Base-by-base conservation (phyloP, 2,329 filamentous ascomycete genomes). In the Diaporthe vaccinii region DNA sequence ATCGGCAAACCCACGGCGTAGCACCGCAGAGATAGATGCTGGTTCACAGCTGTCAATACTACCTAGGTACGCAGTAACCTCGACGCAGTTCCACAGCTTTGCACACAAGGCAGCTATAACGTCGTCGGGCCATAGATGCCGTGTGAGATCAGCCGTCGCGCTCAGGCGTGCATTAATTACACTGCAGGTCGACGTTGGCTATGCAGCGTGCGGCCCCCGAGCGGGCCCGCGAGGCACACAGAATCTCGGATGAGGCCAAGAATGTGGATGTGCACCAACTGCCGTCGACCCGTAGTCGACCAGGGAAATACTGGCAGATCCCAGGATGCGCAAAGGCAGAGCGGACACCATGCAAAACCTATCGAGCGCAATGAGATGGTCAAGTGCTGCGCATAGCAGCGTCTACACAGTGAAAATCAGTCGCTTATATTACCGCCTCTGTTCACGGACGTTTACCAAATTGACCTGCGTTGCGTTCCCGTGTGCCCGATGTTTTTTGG, bases 91-190 rank as follows among this genome's bases (percentile, higher is more conserved):
- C 58, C 70, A 73, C 70, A 46, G 58, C 71, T 49, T 65, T 17
- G 28, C 17, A 8, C 34, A 25, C 59, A 31, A 20, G 49, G 71
- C 41, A 65, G 51, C 31, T 58, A 55, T 57, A 34, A 39, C 28
- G 58, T 55, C 46, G 49, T 55, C 71, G 58, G 58, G 61, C 49
- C 71, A 73, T 58, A 73, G 51, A 51, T 62, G 71, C 71, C 61
- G 71, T 73, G 71, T 55, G 71, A 73, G 71, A 73, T 65, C 71
- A 73, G 46, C 58, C 46, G 58, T 39, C 51, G 71, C 36, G 22
- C 58, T 58, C 70, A 53, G 57, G 57, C 70, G 31, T 41, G 70
- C 58, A 72, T 59, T 55, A 72, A 65, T 73, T 73, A 73, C 71
- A 73, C 71, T 41, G 58, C 71, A 73, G 71, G 49, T 31, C 49